phyloP scores from a whole-genome alignment of 371 early-diverging fungal genomes.

The Dentiscutata heterogama region DNA sequence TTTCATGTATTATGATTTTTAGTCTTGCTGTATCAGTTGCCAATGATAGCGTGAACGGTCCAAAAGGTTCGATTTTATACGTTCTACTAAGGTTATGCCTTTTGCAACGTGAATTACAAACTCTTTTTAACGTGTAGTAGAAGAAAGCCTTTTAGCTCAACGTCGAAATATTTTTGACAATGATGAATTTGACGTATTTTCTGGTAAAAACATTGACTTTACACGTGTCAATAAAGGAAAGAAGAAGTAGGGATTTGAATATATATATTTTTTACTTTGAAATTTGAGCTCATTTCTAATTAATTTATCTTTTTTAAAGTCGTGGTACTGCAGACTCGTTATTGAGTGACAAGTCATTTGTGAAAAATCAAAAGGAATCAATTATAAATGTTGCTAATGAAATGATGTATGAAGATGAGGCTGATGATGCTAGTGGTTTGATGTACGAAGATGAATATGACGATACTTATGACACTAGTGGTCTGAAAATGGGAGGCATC shows the following conservation, averaged over 20 bases:
- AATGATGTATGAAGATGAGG: conserved; percentile 47
- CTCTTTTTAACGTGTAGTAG: background rate
- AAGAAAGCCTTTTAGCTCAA: conserved; percentile 58
- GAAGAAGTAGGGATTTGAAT: conserved; percentile 58
- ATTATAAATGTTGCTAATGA: conserved; percentile 69
- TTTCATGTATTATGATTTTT: background rate
- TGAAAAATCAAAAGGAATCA: conserved; percentile 64
- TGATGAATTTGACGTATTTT: conserved; percentile 92
- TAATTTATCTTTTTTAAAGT: conserved; percentile 45
- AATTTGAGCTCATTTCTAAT: background rate
- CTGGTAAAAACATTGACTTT: conserved; percentile 66
- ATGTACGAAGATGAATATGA: conserved; percentile 89
- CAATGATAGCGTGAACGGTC: background rate
- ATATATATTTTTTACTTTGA: background rate
- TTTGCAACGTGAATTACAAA: background rate
- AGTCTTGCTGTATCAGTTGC: background rate
- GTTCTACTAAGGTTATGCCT: background rate
- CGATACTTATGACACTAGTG: conserved; percentile 88
- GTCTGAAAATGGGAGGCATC: conserved; percentile 68
- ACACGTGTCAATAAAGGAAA: conserved; percentile 79
- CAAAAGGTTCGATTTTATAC: background rate
- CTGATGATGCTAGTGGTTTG: too few species aligned
- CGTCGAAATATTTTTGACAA: conserved; percentile 91
- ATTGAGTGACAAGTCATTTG: conserved; percentile 69
- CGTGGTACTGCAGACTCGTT: conserved; percentile 57